These are phyloP conservation scores for Pichia sp. DNA, from an alignment of 1,139 yeast species.

Conservation along the genomic window DNA sequence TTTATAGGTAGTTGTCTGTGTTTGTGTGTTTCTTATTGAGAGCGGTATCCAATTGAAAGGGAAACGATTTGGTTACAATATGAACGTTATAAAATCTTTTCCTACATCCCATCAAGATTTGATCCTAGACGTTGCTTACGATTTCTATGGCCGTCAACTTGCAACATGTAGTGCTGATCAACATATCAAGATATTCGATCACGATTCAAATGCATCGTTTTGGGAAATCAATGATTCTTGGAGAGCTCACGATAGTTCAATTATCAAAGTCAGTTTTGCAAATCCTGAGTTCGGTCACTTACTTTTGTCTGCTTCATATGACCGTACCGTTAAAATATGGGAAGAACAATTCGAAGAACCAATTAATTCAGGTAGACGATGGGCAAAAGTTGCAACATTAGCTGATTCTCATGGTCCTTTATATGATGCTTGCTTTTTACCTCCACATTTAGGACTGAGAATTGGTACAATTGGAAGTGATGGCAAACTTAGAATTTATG, in stretches of 20 bases:
- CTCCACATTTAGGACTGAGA: slow-evolving; percentile 74
- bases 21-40: no score
- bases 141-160: slow-evolving; percentile 80
- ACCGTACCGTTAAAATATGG: slow-evolving; percentile 83
- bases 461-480: slow-evolving; percentile 88
- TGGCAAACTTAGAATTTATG: slow-evolving; percentile 80
- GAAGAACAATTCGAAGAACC: slow-evolving; percentile 81
- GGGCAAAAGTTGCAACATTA: slow-evolving; percentile 69
- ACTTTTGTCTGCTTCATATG: slow-evolving; percentile 83
- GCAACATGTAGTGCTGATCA: slow-evolving; percentile 94
- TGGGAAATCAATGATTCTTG: slow-evolving; percentile 85
- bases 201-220: slow-evolving; percentile 45
- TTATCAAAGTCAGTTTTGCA: slow-evolving; percentile 84
- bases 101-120: slow-evolving; percentile 88
- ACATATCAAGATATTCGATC: slow-evolving; percentile 78
- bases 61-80: neutral
- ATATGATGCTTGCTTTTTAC: slow-evolving; percentile 86
- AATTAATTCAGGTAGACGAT: slow-evolving; percentile 69
- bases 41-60: neutral
- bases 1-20: neutral
- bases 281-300: slow-evolving; percentile 88
- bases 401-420: slow-evolving; percentile 87
- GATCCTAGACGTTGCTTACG: slow-evolving; percentile 81
- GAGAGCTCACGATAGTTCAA: slow-evolving; percentile 91
- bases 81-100: slow-evolving; percentile 45